These are phyloP conservation scores for Lagerstroemia speciosa DNA, from an alignment of 345 rosid species.

Conservation along the genomic window DNA sequence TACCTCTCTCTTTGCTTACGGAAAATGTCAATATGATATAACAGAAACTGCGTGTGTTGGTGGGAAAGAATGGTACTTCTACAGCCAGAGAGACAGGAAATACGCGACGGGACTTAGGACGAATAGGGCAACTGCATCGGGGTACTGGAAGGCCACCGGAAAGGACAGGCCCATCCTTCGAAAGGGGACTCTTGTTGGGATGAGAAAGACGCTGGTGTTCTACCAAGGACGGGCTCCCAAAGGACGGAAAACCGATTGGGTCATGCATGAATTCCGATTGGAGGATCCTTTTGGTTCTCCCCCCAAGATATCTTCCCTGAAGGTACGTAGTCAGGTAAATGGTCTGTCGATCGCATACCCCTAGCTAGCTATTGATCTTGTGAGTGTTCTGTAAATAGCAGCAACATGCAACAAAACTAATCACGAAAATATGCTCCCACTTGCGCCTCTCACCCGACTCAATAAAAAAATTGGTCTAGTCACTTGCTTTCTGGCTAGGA, in stretches of 20 bases:
- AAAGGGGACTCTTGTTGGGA: conserved; percentile 60
- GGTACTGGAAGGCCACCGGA: conserved; percentile 98
- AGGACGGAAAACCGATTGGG: conserved; percentile 76
- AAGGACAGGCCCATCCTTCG: conserved; percentile 50
- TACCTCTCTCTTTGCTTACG: background rate
- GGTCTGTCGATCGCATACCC: no score
- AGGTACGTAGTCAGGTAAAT: conserved; percentile 22
- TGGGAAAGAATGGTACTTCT: conserved; percentile 85
- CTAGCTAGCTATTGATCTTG: no score
- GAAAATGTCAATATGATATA: background rate
- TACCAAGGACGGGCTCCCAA: conserved; percentile 92
- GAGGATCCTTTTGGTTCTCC: conserved; percentile 43
- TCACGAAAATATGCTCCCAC: no score
- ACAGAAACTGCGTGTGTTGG: conserved; percentile 72
- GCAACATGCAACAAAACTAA: no score
- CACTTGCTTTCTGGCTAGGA: background rate
- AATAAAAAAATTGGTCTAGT: background rate
- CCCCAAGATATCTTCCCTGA: conserved; percentile 19
- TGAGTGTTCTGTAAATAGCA: no score
- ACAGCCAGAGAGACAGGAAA: conserved; percentile 74
- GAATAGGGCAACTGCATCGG: conserved; percentile 72
- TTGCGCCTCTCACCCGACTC: no score
- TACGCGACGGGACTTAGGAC: conserved; percentile 89
- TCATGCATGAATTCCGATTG: conserved; percentile 88
- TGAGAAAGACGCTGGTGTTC: conserved; percentile 90